Evolutionary conservation across 306 rosid genomes (phyloP).

Genomic region (Hippophae gyantsensis): DNA sequence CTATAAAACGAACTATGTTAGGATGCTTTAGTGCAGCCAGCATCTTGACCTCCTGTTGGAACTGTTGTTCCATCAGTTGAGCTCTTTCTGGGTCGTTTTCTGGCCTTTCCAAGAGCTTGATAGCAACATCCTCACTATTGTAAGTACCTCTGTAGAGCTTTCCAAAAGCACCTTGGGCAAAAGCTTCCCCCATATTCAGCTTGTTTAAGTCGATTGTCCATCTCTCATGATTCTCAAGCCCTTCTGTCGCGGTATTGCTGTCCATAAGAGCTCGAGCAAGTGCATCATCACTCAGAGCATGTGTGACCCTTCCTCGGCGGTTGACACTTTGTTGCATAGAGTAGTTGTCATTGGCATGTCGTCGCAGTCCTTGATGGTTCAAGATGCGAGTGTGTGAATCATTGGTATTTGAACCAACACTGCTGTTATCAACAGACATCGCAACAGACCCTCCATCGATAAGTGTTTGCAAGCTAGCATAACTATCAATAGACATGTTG

Average conservation of each 20-base stretch:
- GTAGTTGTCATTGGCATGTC: slow-evolving; percentile 69
- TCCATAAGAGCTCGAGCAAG: slow-evolving; percentile 93
- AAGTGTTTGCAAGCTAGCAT: slow-evolving; percentile 80
- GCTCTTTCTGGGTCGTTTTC: slow-evolving; percentile 86
- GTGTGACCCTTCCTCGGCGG: slow-evolving; percentile 82
- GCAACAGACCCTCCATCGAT: slow-evolving; percentile 95
- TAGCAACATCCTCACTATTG: slow-evolving; percentile 89
- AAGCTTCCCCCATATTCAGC: slow-evolving; percentile 90
- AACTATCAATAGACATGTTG: slow-evolving; percentile 86
- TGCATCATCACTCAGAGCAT: slow-evolving; percentile 87
- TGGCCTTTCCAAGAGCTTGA: slow-evolving; percentile 93
- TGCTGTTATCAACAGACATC: slow-evolving; percentile 92
- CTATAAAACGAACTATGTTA: slow-evolving; percentile 90
- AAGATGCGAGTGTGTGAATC: slow-evolving; percentile 88
- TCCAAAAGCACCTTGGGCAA: slow-evolving; percentile 99
- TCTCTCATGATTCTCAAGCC: slow-evolving; percentile 73
- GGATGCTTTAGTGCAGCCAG: slow-evolving; percentile 85
- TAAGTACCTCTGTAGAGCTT: slow-evolving; percentile 92
- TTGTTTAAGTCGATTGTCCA: slow-evolving; percentile 89
- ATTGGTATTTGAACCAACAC: slow-evolving; percentile 93
- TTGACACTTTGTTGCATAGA: slow-evolving; percentile 73
- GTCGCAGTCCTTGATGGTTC: slow-evolving; percentile 73
- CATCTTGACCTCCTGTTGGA: slow-evolving; percentile 97
- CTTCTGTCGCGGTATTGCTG: slow-evolving; percentile 57
- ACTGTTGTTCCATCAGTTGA: slow-evolving; percentile 89